phyloP scores from a whole-genome alignment of 1,139 yeast species.

The Yamadazyma oceani region DNA sequence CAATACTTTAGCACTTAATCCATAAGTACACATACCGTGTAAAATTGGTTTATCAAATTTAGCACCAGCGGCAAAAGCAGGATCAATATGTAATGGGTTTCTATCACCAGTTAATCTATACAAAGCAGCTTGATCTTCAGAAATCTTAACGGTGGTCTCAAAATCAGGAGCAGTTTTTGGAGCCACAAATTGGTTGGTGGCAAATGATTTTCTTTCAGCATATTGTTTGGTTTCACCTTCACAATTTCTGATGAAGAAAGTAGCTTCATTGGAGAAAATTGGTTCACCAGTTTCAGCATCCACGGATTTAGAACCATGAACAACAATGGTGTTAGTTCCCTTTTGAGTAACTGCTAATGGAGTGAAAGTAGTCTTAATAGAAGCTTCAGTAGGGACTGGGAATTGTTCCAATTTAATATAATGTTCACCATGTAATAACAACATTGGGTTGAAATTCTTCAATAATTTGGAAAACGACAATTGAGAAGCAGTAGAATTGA shows the following conservation, averaged over 20 bases:
- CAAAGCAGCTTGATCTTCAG: slow-evolving; percentile 78
- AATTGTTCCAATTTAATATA: slow-evolving; percentile 75
- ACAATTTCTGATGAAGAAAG: slow-evolving; percentile 85
- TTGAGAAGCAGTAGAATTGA: slow-evolving; percentile 52
- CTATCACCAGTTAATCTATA: slow-evolving; percentile 93
- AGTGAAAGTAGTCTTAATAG: slow-evolving; percentile 56
- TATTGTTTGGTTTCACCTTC: slow-evolving; percentile 58
- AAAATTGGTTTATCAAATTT: slow-evolving; percentile 84
- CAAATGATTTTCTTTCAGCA: slow-evolving; percentile 53
- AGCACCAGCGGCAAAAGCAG: slow-evolving; percentile 85
- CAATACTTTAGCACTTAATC: slow-evolving; percentile 75
- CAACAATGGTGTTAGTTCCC: slow-evolving; percentile 83
- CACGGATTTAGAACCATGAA: slow-evolving; percentile 70
- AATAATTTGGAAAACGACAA: slow-evolving; percentile 57
- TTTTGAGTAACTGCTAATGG: slow-evolving; percentile 82
- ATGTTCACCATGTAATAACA: slow-evolving; percentile 94
- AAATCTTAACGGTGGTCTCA: slow-evolving; percentile 57
- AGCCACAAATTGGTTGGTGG: slow-evolving; percentile 63
- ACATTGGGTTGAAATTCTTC: slow-evolving; percentile 84
- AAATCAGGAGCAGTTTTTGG: slow-evolving; percentile 72
- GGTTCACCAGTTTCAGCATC: slow-evolving; percentile 71
- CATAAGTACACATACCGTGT: slow-evolving; percentile 90
- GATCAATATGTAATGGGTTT: slow-evolving; percentile 95
- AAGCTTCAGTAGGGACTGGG: slow-evolving; percentile 78
- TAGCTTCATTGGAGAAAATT: slow-evolving; percentile 78